These are phyloP conservation scores for Arachnopeziza araneosa DNA, from an alignment of 2,329 filamentous ascomycete species.

Conservation along the genomic window DNA sequence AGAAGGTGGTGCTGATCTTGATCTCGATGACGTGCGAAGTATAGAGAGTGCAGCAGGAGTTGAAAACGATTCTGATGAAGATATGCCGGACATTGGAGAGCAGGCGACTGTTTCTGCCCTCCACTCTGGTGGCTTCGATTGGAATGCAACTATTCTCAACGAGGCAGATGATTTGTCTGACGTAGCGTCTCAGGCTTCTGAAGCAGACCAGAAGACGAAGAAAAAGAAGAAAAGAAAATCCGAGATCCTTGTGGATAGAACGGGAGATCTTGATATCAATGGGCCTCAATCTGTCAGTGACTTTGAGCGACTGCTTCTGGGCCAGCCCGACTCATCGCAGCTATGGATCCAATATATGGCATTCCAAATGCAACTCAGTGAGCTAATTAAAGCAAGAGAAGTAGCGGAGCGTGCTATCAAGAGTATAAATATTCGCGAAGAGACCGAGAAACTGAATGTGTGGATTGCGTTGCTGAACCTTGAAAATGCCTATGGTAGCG, in stretches of 20 bases:
- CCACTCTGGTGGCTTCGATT: constrained; percentile 76
- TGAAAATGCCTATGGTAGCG: constrained; percentile 82
- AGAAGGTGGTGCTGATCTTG: constrained; percentile 29
- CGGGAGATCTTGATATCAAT: constrained; percentile 82
- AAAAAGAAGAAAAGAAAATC: constrained; percentile 72
- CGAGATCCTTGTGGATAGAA: constrained; percentile 79
- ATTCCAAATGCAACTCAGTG: constrained; percentile 91
- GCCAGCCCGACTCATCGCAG: constrained; percentile 86
- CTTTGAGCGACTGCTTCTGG: constrained; percentile 87
- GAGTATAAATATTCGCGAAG: constrained; percentile 86
- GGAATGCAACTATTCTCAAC: constrained; percentile 67
- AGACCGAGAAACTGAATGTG: constrained; percentile 88
- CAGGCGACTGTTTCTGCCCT: constrained; percentile 45
- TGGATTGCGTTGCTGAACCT: constrained; percentile 95
- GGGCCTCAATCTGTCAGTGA: constrained; percentile 87
- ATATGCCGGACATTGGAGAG: constrained; percentile 30
- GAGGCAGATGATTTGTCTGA: constrained; percentile 36
- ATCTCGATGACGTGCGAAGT: constrained; percentile 35
- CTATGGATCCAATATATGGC: constrained; percentile 98
- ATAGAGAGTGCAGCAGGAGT: constrained; percentile 33
- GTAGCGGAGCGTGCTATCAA: constrained; percentile 86
- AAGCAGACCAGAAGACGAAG: constrained; percentile 42
- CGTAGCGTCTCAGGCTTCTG: constrained; percentile 41
- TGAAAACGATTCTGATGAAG: constrained; percentile 19
- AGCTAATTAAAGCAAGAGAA: constrained; percentile 80